Base-by-base conservation (phyloP, 1,284 basidiomycete genomes). In the Malassezia yamatoensis region DNA sequence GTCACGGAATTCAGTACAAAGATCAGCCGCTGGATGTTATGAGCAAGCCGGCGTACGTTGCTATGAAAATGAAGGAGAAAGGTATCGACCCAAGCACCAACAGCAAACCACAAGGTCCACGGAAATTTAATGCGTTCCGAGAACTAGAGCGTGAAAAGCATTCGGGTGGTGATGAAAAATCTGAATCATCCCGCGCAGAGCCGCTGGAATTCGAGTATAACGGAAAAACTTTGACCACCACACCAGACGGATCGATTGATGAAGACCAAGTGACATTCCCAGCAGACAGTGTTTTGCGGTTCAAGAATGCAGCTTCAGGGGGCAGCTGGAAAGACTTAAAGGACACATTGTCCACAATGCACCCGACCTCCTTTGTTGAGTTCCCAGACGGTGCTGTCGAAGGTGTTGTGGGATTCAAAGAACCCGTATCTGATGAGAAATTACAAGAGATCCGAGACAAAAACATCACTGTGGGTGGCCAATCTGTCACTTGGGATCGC, bases 21-120 rank as follows among this genome's bases (percentile, higher is more conserved):
- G 58, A 62, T 39, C 75, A 72, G 20, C 62, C 68, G 37, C 80
- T 96, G 40, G 70, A 86, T 43, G 83, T 82, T 68, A 94, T 96
- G 90, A 61, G 54, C 66, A 74, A 74, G 74, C 85, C 86, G 61
- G 88, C 80, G 7, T 98, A 96, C 76, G 89, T 90, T 70, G 83
- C 88, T 64, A 93, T 91, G 89, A 98, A 96, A 79, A 88, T 91
- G 77, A 86, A 88, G 77, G 91, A 96, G 78, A 94, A 96, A 77
- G 90, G 90, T 39, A 77, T 80, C 54, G 76, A 77, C 60, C 72
- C 84, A 78, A 51, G 32, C 50, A 38, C 85, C 83, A 56, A 84
- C 82, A 29, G 51, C 38, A 51, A 62, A 49, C 53, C 62, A 47
- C 40, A 43, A 20, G 37, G 58, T 5, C 59, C 59, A 35, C 63